Conservation (phyloP, 805 yeast species). For the Myxozyma sirexii region DNA sequence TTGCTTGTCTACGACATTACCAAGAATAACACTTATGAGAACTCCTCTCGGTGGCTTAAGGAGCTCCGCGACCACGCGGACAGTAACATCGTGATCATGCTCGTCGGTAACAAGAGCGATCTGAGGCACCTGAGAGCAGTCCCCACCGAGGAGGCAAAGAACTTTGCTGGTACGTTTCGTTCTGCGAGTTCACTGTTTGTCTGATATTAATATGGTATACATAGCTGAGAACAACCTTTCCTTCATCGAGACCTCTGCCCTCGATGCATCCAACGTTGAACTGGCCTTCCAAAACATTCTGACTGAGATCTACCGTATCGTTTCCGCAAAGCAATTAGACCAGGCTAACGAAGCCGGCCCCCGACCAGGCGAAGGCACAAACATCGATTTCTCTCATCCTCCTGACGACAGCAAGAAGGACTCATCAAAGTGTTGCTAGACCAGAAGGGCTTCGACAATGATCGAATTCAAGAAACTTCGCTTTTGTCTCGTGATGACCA, state of each 20-base stretch:
- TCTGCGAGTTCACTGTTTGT: background rate
- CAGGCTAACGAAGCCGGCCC: slow-evolving; percentile 68
- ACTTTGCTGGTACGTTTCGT: slow-evolving; percentile 57
- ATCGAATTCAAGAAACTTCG: too few relatives aligned
- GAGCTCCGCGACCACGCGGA: slow-evolving; percentile 97
- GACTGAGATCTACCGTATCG: slow-evolving; percentile 92
- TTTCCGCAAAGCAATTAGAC: slow-evolving; percentile 88
- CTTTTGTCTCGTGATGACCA: background rate
- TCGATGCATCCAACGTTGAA: slow-evolving; percentile 93
- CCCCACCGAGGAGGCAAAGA: slow-evolving; percentile 96
- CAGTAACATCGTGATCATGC: slow-evolving; percentile 91
- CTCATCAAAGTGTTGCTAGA: slow-evolving; percentile 65
- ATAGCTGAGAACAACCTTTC: slow-evolving; percentile 78
- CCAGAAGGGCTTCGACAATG: too few relatives aligned
- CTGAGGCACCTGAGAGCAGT: slow-evolving; percentile 92
- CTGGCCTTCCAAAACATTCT: slow-evolving; percentile 89
- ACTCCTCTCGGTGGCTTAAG: slow-evolving; percentile 86
- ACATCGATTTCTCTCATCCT: slow-evolving; percentile 89
- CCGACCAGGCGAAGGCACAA: slow-evolving; percentile 81
- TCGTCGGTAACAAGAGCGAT: slow-evolving; percentile 97
- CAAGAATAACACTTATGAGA: slow-evolving; percentile 89
- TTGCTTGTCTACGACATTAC: slow-evolving; percentile 93
- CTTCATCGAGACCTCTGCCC: slow-evolving; percentile 95
- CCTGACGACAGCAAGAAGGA: slow-evolving; percentile 62
- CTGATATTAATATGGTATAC: background rate